Base-by-base conservation (phyloP, 371 early-diverging fungal genomes). In the Vavraia culicis region DNA sequence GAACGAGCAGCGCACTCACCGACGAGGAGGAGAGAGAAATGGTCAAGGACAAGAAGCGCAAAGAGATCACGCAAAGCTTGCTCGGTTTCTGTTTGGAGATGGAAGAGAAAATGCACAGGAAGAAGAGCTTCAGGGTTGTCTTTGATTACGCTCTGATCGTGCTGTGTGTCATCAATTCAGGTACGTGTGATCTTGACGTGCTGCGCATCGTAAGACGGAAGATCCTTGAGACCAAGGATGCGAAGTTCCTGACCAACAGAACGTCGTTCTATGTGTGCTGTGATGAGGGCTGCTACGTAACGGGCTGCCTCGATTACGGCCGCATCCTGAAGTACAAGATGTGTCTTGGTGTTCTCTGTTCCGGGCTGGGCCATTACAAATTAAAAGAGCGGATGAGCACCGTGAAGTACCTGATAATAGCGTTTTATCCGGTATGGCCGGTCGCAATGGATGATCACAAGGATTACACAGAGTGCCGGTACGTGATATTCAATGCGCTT, bases 261-360 rank as follows among this genome's bases (percentile, higher is more conserved):
- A 35, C 10, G 4, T 31, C 36, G 36, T 52, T 48, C 37, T 16
- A 19, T 21, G 35, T 49, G 5, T 45, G 9, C n/a, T 9, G 7
- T 7, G 7, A 7, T 48, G 11, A 15, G 9, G 7, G 14, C 14
- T 7, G 11, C 14, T 8, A 14, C 31, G 16, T 0, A 34, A 22
- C n/a, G 46, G 47, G 15, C 41, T 37, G n/a, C 23, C 37, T 19
- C 5, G 43, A 23, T 14, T 52, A 42, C 21, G 56, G 48, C n/a
- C 46, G 47, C 36, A n/a, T 61, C 14, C 41, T 44, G 15, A 32
- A 27, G n/a, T 61, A 61, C 46, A 56, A 61, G 36, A 7, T 56
- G 1, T 56, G 52, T 34, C 35, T 56, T 7, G 56, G 57, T 3
- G 38, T 61, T 37, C 20, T 57, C 2, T 40, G 27, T 1, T 13